Percentiles rank a stretch among this genome's conserved stretches.
These are phyloP conservation scores for Ceriops tagal DNA, from an alignment of 345 rosid species.

Conservation along the genomic window DNA sequence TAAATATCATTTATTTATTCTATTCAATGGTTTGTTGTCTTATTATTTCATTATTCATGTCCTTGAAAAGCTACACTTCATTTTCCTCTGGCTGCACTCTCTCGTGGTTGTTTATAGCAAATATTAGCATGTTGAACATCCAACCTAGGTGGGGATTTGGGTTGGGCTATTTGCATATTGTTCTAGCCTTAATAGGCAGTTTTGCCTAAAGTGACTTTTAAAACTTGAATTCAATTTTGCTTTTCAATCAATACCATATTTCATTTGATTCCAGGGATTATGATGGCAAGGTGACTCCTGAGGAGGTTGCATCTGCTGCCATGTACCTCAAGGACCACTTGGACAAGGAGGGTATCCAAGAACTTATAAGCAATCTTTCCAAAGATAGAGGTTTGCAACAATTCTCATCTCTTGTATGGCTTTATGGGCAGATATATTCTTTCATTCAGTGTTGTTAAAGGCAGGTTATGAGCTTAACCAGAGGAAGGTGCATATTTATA, in stretches of 20 bases:
- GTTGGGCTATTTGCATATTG: neutral
- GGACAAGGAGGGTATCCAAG: slow-evolving; percentile 85
- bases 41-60: too few species aligned
- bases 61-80: too few species aligned
- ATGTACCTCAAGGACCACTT: slow-evolving; percentile 76
- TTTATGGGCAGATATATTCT: neutral
- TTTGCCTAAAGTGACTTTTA: neutral
- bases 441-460: too few species aligned
- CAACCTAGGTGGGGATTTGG: too few species aligned
- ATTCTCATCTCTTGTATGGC: neutral
- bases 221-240: neutral
- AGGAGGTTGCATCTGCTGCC: slow-evolving; percentile 92
- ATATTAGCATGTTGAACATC: too few species aligned
- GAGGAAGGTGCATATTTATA: too few species aligned
- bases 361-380: slow-evolving; percentile 80
- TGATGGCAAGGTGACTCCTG: slow-evolving; percentile 90
- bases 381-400: slow-evolving; percentile 69
- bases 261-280: slow-evolving; percentile 59
- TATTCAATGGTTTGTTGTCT: too few species aligned
- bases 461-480: too few species aligned
- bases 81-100: too few species aligned
- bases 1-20: too few species aligned
- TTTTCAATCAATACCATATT: slow-evolving; percentile 7
- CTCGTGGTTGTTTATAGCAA: too few species aligned
- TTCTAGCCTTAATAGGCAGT: neutral